These are phyloP conservation scores for Penicillium cinerascens DNA, from an alignment of 495 filamentous ascomycete genomes.

Conservation along the genomic window DNA sequence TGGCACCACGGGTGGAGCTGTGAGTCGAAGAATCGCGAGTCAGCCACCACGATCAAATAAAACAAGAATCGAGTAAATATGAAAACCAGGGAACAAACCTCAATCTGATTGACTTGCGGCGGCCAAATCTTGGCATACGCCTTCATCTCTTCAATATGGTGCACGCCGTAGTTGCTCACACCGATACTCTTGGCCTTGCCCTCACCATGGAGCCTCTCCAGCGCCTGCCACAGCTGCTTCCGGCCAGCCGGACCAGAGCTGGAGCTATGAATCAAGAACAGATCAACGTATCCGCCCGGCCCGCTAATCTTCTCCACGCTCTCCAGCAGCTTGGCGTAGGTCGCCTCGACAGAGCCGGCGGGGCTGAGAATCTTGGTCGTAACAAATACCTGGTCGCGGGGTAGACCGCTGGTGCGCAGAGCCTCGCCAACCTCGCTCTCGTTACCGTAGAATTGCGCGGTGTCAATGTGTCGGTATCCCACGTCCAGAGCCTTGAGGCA, in stretches of 20 bases:
- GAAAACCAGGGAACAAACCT: constrained; percentile 38
- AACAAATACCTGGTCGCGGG: constrained; percentile 58
- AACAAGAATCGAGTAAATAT: neutral
- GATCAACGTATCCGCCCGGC: constrained; percentile 61
- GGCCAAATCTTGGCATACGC: constrained; percentile 59
- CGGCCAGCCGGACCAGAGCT: constrained; percentile 49
- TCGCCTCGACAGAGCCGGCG: constrained; percentile 52
- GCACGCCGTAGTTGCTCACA: constrained; percentile 66
- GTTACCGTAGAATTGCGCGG: constrained; percentile 68
- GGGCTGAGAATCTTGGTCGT: constrained; percentile 64
- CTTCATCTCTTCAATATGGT: constrained; percentile 61
- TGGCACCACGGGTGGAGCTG: constrained; percentile 68
- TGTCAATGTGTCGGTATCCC: constrained; percentile 73
- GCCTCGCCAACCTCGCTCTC: constrained; percentile 65
- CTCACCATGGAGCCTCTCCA: constrained; percentile 57
- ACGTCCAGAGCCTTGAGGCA: constrained; percentile 57
- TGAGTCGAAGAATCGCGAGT: neutral
- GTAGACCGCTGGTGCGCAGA: constrained; percentile 49
- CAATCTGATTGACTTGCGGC: constrained; percentile 67
- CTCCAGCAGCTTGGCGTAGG: constrained; percentile 54
- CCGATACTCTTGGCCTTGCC: constrained; percentile 61
- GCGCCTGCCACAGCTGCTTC: constrained; percentile 61
- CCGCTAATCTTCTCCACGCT: constrained; percentile 61
- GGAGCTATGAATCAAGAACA: constrained; percentile 67
- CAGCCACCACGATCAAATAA: neutral